Base-by-base conservation (phyloP, 148 eudicot species). In the Oxyria digyna region DNA sequence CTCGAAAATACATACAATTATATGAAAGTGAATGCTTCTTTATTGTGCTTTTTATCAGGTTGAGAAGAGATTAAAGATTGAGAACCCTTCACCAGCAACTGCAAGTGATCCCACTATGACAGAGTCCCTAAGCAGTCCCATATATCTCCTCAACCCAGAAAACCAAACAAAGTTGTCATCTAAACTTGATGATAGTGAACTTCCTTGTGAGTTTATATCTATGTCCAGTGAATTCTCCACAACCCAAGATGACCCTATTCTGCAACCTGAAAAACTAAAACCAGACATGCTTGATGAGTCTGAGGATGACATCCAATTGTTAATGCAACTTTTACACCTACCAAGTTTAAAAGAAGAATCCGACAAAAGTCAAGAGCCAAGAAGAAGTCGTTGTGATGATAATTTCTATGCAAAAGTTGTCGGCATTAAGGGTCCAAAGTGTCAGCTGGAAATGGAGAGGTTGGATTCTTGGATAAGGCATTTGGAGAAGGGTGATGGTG, bases 21-120 rank as follows among this genome's bases (percentile, higher is more conserved):
- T n/a, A n/a, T 23, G 18, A 8, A 21, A 5, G 63, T 55, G 24
- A 21, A 1, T 18, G 18, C 18, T 24, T 38, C 0, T n/a, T 8
- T 20, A 12, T 33, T 43, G 21, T 18, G 54, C 20, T 63, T 62
- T 38, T 23, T 20, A 70, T 43, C 82, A 85, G 79, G 87, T 88
- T 29, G 96, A 91, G 75, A 91, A 85, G 82, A 87, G 97, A 45
- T 69, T 91, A 74, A 88, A 87, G 75, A 78, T 85, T 52, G 97
- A 88, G 21, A 74, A 54, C 65, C 71, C 77, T 3, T 26, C 81
- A 24, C 45, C 38, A 13, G 11, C 81, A 41, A 20, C n/a, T n/a
- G n/a, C n/a, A n/a, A n/a, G 21, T 37, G 18, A 38, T 37, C 48
- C 1, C 32, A 45, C 70, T 43, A 54, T 74, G 63, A 42, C 76